Evolutionary conservation across 257 asterid genomes (phyloP), one percentile per base, ranked within the genome.

Genomic region (Solanum stenotomum): DNA sequence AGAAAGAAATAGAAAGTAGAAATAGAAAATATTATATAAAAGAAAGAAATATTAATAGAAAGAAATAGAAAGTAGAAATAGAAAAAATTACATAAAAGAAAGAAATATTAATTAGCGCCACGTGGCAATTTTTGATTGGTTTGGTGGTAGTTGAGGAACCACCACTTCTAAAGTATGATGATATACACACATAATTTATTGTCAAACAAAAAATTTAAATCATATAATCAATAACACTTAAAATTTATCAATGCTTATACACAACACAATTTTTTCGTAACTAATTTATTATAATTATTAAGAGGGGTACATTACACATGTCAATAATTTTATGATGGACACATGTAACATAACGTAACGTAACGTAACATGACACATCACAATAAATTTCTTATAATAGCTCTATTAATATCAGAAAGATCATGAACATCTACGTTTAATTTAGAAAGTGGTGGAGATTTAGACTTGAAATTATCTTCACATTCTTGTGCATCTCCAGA

Each of bases 331-430:
- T 61, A 13, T 1, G 16, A 74, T 0, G 11, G 3, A n/a, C 35
- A 25, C 22, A 67, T 0, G 1, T 59, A 59, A 59, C 68, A 59
- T 20, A 16, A 29, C 31, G 1, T 56, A 7, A 20, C 11, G 8
- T 61, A 20, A 20, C 67, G 10, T 59, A 8, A 59, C 25, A 59
- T 8, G 67, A 61, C 27, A 61, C 3, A 4, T 89, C 44, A 92
- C 70, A 93, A 93, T 90, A 93, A 89, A 56, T 88, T 89, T 38
- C 70, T 87, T 78, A 91, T 89, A 61, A 93, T 88, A 87, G 92
- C 91, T 37, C 61, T 78, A 33, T 93, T 94, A 31, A 93, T 90
- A 37, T 42, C 87, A 25, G 94, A 93, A 25, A 93, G 90, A 7
- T 93, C 91, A 72, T 87, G 94, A 46, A 93, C 87, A 5, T 86